Base-by-base conservation (phyloP, 306 rosid species). In the Pyrus pyrifolia region DNA sequence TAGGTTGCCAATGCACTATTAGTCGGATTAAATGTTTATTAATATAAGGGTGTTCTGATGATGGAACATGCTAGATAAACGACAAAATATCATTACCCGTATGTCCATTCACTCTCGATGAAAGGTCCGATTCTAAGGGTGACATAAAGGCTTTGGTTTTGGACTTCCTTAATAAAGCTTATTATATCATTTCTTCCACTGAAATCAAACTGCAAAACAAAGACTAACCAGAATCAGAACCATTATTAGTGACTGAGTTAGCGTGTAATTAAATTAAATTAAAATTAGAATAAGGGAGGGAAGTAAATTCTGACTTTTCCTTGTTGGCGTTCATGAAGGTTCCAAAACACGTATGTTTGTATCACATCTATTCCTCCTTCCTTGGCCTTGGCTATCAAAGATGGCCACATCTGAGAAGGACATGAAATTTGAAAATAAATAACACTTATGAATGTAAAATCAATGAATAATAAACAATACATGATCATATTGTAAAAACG, bases 291-390 rank as follows among this genome's bases (percentile, higher is more conserved):
- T 62, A 49, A 53, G 42, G 10, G 58, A 71, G 45, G 46, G 69
- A n/a, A 35, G 46, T 49, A 27, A 31, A n/a, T 14, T 40, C 35
- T 60, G 12, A 88, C 98, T 87, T 83, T 84, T 73, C 89, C 97
- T 80, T 80, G 85, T 63, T 67, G 85, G 78, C 92, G 95, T 70
- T 94, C 98, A 33, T 94, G 96, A 79, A 92, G 87, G 86, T 94
- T 90, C 98, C 98, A 92, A 81, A 94, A 94, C 59, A 92, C 97
- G 29, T 92, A 89, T 44, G 97, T 94, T 81, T 92, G 90, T 75
- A 94, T 90, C 52, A 84, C 97, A 73, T 90, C 91, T 73, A 94
- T 40, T 53, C 97, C 97, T 11, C 98, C 98, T 78, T 82, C 84
- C 79, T 84, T 92, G 59, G 97, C 98, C 80, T 88, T 90, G 14